Evolutionary conservation across 495 filamentous ascomycete species (phyloP).

Genomic region (Aspergillus incahuasiensis): DNA sequence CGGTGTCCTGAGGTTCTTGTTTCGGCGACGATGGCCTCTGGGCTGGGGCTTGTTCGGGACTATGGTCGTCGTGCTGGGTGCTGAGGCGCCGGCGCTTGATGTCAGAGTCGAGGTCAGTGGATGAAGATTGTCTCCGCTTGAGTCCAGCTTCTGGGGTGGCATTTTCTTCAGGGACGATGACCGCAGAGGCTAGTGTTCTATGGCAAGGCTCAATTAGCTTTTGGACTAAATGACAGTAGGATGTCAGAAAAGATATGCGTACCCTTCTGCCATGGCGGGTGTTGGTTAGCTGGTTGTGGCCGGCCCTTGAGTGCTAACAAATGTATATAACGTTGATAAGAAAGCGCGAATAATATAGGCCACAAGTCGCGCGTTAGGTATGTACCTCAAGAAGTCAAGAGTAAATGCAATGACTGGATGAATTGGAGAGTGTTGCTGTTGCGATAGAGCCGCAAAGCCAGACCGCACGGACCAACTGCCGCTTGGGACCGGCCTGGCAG

Average conservation of each 20-base stretch:
- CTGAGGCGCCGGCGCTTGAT: conserved; percentile 53
- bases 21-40: conserved; percentile 14
- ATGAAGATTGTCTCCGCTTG: conserved; percentile 57
- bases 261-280: conserved; percentile 31
- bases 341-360: neutral
- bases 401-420: neutral
- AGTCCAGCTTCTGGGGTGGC: conserved; percentile 30
- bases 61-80: conserved; percentile 20
- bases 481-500: conserved; percentile 8
- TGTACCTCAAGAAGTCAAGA: neutral
- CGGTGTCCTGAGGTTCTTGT: conserved; percentile 25
- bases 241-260: conserved; percentile 4
- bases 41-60: conserved; percentile 14
- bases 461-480: conserved; percentile 18
- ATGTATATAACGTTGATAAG: neutral
- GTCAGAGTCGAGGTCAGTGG: conserved; percentile 46
- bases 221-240: neutral
- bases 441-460: conserved; percentile 9
- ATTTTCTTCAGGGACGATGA: conserved; percentile 54
- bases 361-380: neutral
- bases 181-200: conserved; percentile 58
- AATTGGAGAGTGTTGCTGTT: conserved; percentile 6
- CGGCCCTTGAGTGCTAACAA: neutral
- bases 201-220: neutral
- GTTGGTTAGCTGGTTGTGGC: neutral